These are phyloP conservation scores for Backusella luteola DNA, from an alignment of 192 early-diverging fungal species.

Conservation along the genomic window DNA sequence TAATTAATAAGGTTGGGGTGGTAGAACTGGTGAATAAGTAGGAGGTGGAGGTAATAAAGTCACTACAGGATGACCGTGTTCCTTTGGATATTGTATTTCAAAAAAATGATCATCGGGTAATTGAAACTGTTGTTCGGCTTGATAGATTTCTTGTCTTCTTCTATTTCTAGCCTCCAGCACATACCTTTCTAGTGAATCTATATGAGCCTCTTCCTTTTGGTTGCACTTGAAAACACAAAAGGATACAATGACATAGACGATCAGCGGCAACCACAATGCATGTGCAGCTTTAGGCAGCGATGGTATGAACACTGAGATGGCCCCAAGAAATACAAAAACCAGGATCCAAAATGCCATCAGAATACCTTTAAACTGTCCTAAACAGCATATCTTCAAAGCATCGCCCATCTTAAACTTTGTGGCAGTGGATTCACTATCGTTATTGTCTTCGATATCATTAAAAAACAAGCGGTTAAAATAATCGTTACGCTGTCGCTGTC, in stretches of 20 bases:
- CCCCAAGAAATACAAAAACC: slow-evolving; percentile 3
- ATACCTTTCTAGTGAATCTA: not conserved
- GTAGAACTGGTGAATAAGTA: not conserved
- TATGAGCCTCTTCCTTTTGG: not conserved
- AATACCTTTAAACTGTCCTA: slow-evolving; percentile 10
- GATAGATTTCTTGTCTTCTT: not conserved
- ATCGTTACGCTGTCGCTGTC: not conserved
- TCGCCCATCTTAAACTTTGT: not conserved
- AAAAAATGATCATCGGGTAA: slow-evolving; percentile 15
- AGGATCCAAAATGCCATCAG: slow-evolving; percentile 15
- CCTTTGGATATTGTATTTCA: slow-evolving; percentile 9
- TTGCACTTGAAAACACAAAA: not conserved
- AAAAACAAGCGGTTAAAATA: not conserved
- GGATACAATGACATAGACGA: not conserved
- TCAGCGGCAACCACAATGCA: slow-evolving; percentile 10
- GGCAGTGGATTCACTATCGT: not conserved
- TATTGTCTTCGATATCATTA: not conserved
- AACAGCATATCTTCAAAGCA: not conserved
- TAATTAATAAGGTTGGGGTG: not conserved
- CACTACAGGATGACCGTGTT: slow-evolving; percentile 15
- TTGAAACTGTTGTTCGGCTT: not conserved
- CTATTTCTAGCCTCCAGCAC: not conserved
- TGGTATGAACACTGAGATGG: slow-evolving; percentile 7
- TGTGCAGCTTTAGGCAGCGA: not conserved
- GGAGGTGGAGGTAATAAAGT: slow-evolving; percentile 19